phyloP scores from a whole-genome alignment of 257 asterid genomes.

The Parsonsia alboflavescens region DNA sequence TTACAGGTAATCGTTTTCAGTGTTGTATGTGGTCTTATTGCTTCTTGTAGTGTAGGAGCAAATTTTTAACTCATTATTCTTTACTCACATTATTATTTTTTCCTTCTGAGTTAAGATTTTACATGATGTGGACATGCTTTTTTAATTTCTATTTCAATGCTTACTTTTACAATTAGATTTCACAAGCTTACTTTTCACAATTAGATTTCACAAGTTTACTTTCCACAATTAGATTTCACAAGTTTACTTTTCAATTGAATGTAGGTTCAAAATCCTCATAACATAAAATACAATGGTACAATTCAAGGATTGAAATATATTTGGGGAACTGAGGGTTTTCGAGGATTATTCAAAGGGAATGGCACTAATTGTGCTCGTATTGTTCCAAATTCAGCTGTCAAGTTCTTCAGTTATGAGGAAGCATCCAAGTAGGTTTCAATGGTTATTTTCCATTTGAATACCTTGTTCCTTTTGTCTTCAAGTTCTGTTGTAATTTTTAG shows the following conservation, averaged over 20 bases:
- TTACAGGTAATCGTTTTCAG: constrained; percentile 55
- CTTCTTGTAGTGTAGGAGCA: not conserved
- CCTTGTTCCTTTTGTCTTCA: not conserved
- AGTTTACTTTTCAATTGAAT: not conserved
- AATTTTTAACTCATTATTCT: not conserved
- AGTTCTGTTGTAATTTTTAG: not conserved
- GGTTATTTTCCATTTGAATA: not conserved
- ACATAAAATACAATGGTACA: constrained; percentile 66
- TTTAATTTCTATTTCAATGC: not conserved
- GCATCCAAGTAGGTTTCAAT: constrained; percentile 66
- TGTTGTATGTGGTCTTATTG: not conserved
- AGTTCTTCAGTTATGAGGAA: constrained; percentile 96
- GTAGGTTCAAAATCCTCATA: constrained; percentile 88
- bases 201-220: not conserved
- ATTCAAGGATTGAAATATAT: constrained; percentile 71
- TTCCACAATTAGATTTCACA: not conserved
- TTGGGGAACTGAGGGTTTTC: constrained; percentile 72
- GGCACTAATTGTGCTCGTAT: constrained; percentile 91
- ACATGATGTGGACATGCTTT: not conserved
- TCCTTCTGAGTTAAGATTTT: not conserved
- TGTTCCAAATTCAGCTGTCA: constrained; percentile 89
- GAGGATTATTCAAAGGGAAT: constrained; percentile 75
- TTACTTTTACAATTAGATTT: not conserved
- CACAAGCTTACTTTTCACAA: not conserved
- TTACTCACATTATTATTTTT: not conserved